Evolutionary conservation across 768 basidiomycete species (phyloP).

Genomic region (Naganishia vishniacii): DNA sequence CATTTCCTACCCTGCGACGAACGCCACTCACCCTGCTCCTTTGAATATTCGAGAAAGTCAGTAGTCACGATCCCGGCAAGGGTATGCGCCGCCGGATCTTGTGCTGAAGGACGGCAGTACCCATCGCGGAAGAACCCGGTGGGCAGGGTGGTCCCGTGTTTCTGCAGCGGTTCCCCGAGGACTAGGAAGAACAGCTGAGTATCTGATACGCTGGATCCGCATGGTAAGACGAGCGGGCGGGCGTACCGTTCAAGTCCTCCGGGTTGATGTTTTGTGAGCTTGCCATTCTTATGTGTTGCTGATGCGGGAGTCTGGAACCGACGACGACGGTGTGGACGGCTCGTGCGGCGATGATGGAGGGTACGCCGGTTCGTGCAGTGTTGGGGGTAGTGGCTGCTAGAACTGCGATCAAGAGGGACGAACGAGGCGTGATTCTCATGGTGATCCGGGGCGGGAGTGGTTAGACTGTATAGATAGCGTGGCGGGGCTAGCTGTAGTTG

Average conservation of each 20-base stretch:
- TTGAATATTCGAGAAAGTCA: constrained; percentile 45
- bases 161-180: background rate
- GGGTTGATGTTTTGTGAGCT: background rate
- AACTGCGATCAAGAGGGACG: too few species aligned
- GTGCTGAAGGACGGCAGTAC: constrained; percentile 21
- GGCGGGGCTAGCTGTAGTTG: too few species aligned
- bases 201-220: background rate
- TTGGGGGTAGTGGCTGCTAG: too few species aligned
- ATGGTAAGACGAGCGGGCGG: too few species aligned
- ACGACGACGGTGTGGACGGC: background rate
- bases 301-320: background rate
- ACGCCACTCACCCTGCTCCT: constrained; percentile 34
- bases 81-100: constrained; percentile 43
- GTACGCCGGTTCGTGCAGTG: background rate
- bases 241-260: constrained; percentile 8
- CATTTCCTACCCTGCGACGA: background rate
- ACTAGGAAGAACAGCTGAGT: background rate
- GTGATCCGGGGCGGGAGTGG: too few species aligned
- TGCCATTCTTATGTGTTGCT: background rate
- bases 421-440: too few species aligned
- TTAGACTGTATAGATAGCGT: too few species aligned
- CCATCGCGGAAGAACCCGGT: constrained; percentile 25
- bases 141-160: constrained; percentile 8
- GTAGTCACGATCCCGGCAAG: constrained; percentile 42
- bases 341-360: background rate